phyloP scores from a whole-genome alignment of 495 filamentous ascomycete species.

The Penicillium lagena region DNA sequence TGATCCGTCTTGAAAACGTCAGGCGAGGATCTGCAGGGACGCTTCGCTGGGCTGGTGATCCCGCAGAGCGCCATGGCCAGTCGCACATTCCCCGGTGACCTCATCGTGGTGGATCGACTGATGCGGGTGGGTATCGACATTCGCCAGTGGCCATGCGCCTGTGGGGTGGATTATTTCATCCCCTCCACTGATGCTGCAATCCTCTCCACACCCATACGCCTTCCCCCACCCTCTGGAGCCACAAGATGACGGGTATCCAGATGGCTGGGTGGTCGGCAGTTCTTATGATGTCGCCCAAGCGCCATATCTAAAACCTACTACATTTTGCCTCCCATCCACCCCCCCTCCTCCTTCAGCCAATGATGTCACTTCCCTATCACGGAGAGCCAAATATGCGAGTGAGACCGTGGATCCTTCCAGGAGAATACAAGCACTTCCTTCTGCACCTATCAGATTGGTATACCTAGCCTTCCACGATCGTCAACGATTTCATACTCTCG shows the following conservation, averaged over 20 bases:
- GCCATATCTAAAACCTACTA: not conserved
- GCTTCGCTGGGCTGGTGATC: slow-evolving; percentile 9
- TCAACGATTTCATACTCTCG: not conserved
- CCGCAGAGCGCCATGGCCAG: slow-evolving; percentile 9
- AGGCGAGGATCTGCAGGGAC: slow-evolving; percentile 22
- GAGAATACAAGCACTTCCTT: not conserved
- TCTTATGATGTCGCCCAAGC: not conserved
- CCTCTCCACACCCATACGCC: too few relatives aligned
- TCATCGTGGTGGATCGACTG: slow-evolving; percentile 24
- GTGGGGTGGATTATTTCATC: slow-evolving; percentile 22
- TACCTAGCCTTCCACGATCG: slow-evolving; percentile 3
- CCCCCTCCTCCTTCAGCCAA: slow-evolving; percentile 14
- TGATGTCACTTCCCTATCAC: slow-evolving; percentile 17
- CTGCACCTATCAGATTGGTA: slow-evolving; percentile 11
- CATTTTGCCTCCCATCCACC: not conserved
- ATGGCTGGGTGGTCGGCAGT: not conserved
- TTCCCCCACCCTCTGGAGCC: slow-evolving; percentile 1
- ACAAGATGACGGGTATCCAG: not conserved
- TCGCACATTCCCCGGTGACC: slow-evolving; percentile 26
- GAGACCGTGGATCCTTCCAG: slow-evolving; percentile 4
- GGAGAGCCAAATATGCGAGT: not conserved
- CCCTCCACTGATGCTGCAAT: slow-evolving; percentile 6
- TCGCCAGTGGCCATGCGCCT: slow-evolving; percentile 14
- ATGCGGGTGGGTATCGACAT: slow-evolving; percentile 4
- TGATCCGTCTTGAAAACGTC: slow-evolving; percentile 17